Evolutionary conservation across 305 asterid genomes (phyloP), one percentile per base, ranked within the genome.

Genomic region (Salvia sclarea): DNA sequence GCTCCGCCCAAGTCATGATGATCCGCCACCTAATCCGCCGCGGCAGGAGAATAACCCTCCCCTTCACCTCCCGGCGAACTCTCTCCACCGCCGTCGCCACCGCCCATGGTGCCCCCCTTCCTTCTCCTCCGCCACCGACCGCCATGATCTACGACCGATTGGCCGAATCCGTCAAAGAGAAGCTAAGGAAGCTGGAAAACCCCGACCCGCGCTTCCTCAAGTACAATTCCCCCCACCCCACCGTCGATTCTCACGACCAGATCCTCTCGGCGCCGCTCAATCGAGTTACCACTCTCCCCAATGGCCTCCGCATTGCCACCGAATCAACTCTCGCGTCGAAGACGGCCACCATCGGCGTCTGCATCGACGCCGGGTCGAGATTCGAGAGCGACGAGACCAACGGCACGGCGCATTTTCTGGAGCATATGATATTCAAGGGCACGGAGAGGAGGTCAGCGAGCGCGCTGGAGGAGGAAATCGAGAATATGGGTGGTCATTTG

Each of bases 351-450:
- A 93, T 91, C 1, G 96, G 96, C 5, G 96, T 91, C 10, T 91
- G 80, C 68, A 85, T 91, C 17, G 97, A 88, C 56, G 90, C 95
- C 1, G 97, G 96, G 8, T 91, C 97, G 55, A 71, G 97, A 56
- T 91, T 87, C 31, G 96, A 91, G 80, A 77, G 87, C n/a, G 91
- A 81, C 0, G 91, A 85, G 77, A 76, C 86, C 4, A 88, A 79
- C 16, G 97, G 97, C 49, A 89, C 93, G 5, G 95, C 97, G 0
- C 93, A 91, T 66, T 88, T 91, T 57, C 75, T 88, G 56, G 96
- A 87, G 82, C 97, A 91, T 64, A 88, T 91, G 97, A 88, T 91
- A 53, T 87, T 87, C 69, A 88, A 89, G 82, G 97, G 95, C 17
- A 87, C 97, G 10, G 81, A 80, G 79, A 84, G 57, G 79, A 77